Percentiles rank a stretch among this genome's conserved stretches.
These are phyloP conservation scores for Pyrenophora tritici-repentis DNA, from an alignment of 2,329 filamentous ascomycete genomes.

Conservation along the genomic window DNA sequence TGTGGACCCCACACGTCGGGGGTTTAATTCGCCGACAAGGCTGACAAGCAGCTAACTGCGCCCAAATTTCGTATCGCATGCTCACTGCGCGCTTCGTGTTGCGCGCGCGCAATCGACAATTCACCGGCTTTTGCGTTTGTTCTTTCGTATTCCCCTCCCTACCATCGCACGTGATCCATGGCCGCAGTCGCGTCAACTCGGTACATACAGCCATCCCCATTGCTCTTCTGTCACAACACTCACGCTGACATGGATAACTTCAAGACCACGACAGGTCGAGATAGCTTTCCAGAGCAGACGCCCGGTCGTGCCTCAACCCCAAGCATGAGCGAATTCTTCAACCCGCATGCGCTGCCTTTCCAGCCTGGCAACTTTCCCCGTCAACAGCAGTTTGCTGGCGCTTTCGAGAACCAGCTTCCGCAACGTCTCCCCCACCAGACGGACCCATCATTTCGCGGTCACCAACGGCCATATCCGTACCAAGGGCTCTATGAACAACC, in stretches of 20 bases:
- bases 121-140: constrained; percentile 8
- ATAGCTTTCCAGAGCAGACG: constrained; percentile 18
- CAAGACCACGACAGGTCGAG: constrained; percentile 30
- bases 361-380: constrained; percentile 17
- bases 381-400: constrained; percentile 16
- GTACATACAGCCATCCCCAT: constrained; percentile 36
- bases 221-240: constrained; percentile 27
- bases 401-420: constrained; percentile 15
- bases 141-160: constrained; percentile 16
- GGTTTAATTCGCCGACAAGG: constrained; percentile 15
- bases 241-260: constrained; percentile 30
- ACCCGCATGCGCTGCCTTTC: constrained; percentile 28
- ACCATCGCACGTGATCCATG: constrained; percentile 30
- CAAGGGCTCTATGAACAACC: too few species aligned
- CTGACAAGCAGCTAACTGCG: constrained; percentile 19
- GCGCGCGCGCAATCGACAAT: constrained; percentile 13
- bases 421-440: neutral
- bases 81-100: constrained; percentile 19
- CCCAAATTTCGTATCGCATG: constrained; percentile 3
- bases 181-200: constrained; percentile 29
- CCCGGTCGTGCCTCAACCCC: constrained; percentile 11
- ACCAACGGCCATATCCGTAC: too few species aligned
- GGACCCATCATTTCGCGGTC: constrained; percentile 3
- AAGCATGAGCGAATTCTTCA: constrained; percentile 30
- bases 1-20: constrained; percentile 19